Evolutionary conservation across 2,329 filamentous ascomycete genomes (phyloP).

Genomic region (Claviceps digitariae): DNA sequence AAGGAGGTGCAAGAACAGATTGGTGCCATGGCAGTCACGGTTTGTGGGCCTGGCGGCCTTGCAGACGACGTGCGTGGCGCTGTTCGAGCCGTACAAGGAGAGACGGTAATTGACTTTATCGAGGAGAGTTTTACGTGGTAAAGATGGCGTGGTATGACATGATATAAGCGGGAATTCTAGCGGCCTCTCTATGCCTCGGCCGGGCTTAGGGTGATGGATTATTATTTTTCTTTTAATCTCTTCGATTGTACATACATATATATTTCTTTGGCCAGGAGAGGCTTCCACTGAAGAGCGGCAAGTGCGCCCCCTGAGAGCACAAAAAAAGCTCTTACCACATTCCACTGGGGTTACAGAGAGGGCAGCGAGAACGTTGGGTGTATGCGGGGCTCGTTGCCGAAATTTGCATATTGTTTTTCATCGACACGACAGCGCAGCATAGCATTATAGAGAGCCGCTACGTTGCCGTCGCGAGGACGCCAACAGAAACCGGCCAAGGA

Average conservation of each 20-base stretch:
- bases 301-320: background rate
- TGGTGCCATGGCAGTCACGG: constrained; percentile 78
- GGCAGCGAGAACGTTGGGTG: background rate
- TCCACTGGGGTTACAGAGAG: too few species aligned
- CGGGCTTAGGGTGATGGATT: background rate
- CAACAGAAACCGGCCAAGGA: background rate
- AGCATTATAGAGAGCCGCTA: background rate
- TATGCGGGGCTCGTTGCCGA: background rate
- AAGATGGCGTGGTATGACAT: constrained; percentile 9
- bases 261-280: background rate
- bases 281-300: background rate
- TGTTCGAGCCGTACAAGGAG: constrained; percentile 48
- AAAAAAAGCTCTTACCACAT: background rate
- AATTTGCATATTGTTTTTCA: background rate
- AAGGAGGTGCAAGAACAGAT: constrained; percentile 72
- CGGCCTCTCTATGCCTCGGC: background rate
- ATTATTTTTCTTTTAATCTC: background rate
- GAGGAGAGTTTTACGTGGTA: constrained; percentile 65
- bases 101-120: constrained; percentile 56
- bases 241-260: background rate
- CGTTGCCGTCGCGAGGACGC: background rate
- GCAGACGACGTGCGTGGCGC: constrained; percentile 63
- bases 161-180: too few species aligned
- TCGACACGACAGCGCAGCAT: background rate
- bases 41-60: constrained; percentile 62